phyloP scores from a whole-genome alignment of 441 rosid genomes.

The Flueggea neowawraea region DNA sequence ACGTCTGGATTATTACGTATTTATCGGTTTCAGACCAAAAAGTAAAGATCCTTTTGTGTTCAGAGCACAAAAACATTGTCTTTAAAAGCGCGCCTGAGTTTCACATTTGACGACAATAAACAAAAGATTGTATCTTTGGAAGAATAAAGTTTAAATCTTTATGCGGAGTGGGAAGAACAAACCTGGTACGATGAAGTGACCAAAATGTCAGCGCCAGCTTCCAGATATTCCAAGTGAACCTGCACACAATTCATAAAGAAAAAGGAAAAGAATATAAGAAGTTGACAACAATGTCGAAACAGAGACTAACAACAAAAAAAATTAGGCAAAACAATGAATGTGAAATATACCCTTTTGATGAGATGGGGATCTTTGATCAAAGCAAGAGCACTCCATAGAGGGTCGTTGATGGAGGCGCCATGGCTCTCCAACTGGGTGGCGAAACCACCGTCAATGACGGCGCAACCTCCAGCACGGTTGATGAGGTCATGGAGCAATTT shows the following conservation, averaged over 20 bases:
- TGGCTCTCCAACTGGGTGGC: slow-evolving; percentile 88
- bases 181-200: slow-evolving; percentile 96
- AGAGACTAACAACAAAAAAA: not conserved
- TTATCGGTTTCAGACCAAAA: too few relatives aligned
- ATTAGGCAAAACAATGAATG: not conserved
- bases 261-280: not conserved
- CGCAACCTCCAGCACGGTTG: slow-evolving; percentile 75
- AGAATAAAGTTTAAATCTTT: too few relatives aligned
- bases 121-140: too few relatives aligned
- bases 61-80: too few relatives aligned
- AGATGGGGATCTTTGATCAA: slow-evolving; percentile 70
- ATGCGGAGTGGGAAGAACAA: not conserved
- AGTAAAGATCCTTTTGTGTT: too few relatives aligned
- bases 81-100: too few relatives aligned
- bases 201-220: slow-evolving; percentile 90
- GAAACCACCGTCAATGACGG: slow-evolving; percentile 87
- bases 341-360: slow-evolving; percentile 44
- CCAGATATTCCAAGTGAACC: slow-evolving; percentile 91
- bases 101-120: too few relatives aligned
- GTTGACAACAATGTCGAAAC: not conserved
- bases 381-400: slow-evolving; percentile 90
- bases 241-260: slow-evolving; percentile 15
- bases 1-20: too few relatives aligned
- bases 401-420: slow-evolving; percentile 86
- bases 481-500: slow-evolving; percentile 43